Evolutionary conservation across 2,329 filamentous ascomycete species (phyloP).

Genomic region (Zasmidium cellare): DNA sequence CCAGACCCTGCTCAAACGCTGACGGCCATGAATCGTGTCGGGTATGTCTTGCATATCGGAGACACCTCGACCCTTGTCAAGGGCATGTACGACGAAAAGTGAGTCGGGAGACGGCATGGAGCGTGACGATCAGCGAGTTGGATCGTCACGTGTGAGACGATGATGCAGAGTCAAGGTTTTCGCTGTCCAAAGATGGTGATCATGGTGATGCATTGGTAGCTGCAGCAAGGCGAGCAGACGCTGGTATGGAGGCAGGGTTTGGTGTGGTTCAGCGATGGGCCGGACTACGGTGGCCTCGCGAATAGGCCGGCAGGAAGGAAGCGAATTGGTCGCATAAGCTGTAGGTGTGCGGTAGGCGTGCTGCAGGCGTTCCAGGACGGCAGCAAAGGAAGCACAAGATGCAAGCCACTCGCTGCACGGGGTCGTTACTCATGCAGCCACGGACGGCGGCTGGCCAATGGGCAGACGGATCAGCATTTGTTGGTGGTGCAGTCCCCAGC

Average conservation of each 20-base stretch:
- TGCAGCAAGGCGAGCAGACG: too few relatives aligned
- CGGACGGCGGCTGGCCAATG: neutral
- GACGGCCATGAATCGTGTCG: neutral
- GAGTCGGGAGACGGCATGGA: neutral
- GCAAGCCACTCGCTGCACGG: slow-evolving; percentile 1
- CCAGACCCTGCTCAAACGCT: neutral
- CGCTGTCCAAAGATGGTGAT: too few relatives aligned
- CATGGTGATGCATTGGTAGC: too few relatives aligned
- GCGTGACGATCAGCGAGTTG: neutral
- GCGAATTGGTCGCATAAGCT: too few relatives aligned
- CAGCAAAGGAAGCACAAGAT: slow-evolving; percentile 4
- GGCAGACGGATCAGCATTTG: too few relatives aligned
- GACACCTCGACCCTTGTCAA: too few relatives aligned
- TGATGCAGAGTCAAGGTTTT: neutral
- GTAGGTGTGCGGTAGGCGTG: too few relatives aligned
- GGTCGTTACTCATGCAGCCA: neutral
- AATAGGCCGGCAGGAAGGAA: too few relatives aligned
- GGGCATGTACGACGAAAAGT: neutral
- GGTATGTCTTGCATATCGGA: neutral
- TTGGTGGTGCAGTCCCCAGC: too few relatives aligned
- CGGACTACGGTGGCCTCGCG: neutral
- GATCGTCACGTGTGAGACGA: neutral
- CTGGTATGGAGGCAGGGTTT: neutral
- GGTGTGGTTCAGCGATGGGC: neutral
- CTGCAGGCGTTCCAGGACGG: neutral